phyloP scores from a whole-genome alignment of 306 rosid genomes.

The Cyamopsis tetragonoloba region DNA sequence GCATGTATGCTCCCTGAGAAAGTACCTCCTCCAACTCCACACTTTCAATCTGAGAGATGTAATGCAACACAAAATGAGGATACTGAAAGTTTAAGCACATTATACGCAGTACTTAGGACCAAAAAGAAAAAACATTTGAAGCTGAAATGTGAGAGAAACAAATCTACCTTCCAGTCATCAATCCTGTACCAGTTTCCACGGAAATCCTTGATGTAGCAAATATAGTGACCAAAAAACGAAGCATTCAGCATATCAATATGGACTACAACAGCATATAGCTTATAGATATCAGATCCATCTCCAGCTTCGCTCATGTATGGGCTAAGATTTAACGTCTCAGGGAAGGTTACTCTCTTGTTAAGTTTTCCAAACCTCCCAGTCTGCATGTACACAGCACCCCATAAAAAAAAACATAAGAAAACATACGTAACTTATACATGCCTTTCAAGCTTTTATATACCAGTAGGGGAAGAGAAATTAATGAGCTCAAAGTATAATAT shows the following conservation, averaged over 20 bases:
- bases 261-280: slow-evolving; percentile 87
- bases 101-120: neutral
- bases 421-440: neutral
- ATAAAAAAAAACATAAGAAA: neutral
- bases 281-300: slow-evolving; percentile 65
- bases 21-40: slow-evolving; percentile 92
- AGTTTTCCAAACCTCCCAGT: slow-evolving; percentile 96
- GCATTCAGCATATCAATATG: slow-evolving; percentile 97
- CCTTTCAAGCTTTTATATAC: slow-evolving; percentile 6
- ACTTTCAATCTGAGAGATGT: slow-evolving; percentile 48
- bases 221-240: slow-evolving; percentile 92
- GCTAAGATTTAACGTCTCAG: slow-evolving; percentile 76
- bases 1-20: slow-evolving; percentile 97
- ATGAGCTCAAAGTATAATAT: neutral
- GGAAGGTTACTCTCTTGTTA: slow-evolving; percentile 87
- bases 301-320: slow-evolving; percentile 85
- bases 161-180: slow-evolving; percentile 80
- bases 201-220: slow-evolving; percentile 87
- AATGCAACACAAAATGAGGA: slow-evolving; percentile 22
- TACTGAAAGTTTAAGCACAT: slow-evolving; percentile 14
- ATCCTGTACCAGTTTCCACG: slow-evolving; percentile 73
- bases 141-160: neutral
- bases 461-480: neutral
- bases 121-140: slow-evolving; percentile 12
- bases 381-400: slow-evolving; percentile 38